A percentile compares a stretch with the other conserved stretches of the same genome.
phyloP scores from a whole-genome alignment of 495 filamentous ascomycete genomes.

The Penicillium canescens region DNA sequence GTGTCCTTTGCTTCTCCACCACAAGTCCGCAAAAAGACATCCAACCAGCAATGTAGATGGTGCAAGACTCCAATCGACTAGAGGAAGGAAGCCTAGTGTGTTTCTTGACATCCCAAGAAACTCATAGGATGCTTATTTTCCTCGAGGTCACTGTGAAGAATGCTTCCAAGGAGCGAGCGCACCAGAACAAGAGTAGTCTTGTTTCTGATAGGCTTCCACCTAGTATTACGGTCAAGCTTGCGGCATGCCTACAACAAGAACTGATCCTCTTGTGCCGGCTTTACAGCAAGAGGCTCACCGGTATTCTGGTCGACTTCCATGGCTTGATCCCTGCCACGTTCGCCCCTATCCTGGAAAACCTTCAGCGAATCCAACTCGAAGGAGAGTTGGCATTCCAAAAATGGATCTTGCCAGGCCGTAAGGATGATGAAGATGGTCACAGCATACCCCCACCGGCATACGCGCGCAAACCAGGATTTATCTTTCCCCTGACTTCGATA shows the following conservation, averaged over 20 bases:
- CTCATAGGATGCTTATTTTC: slow-evolving; percentile 2
- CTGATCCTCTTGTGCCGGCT: not conserved
- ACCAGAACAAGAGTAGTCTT: slow-evolving; percentile 10
- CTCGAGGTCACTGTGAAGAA: slow-evolving; percentile 13
- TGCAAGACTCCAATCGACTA: slow-evolving; percentile 14
- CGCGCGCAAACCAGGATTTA: slow-evolving; percentile 5
- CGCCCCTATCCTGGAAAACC: slow-evolving; percentile 10
- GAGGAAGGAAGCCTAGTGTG: slow-evolving; percentile 15
- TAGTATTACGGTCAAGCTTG: slow-evolving; percentile 16
- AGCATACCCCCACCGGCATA: slow-evolving; percentile 8
- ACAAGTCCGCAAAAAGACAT: slow-evolving; percentile 5
- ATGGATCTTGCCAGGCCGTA: slow-evolving; percentile 8
- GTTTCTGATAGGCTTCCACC: slow-evolving; percentile 5
- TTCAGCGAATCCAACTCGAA: slow-evolving; percentile 6
- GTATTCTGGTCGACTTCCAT: slow-evolving; percentile 11
- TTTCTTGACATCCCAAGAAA: slow-evolving; percentile 10
- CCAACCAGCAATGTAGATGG: slow-evolving; percentile 11
- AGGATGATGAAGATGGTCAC: not conserved
- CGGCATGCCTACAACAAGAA: slow-evolving; percentile 4
- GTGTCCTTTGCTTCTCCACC: slow-evolving; percentile 9
- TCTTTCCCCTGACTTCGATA: slow-evolving; percentile 4
- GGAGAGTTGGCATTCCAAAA: slow-evolving; percentile 1
- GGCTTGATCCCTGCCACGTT: slow-evolving; percentile 14
- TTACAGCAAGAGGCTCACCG: slow-evolving; percentile 3
- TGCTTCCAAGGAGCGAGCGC: slow-evolving; percentile 1